Base-by-base conservation (phyloP, 1,139 yeast species). In the Kodamaea alishanica region DNA sequence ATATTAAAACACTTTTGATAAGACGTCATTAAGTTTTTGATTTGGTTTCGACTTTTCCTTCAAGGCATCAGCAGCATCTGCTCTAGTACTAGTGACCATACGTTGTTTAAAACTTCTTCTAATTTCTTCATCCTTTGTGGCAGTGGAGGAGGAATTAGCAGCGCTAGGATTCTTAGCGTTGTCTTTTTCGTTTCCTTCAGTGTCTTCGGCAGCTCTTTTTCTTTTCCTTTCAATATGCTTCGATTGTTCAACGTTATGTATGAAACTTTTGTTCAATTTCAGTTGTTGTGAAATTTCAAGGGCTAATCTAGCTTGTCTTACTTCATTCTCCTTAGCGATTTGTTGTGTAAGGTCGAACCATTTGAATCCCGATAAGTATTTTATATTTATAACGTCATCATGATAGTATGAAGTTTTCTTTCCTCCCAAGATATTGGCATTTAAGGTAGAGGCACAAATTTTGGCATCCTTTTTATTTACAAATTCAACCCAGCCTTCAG, bases 401-500 rank as follows among this genome's bases (percentile, higher is more conserved):
- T 92, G 84, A 61, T 90, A 92, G 56, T 85, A 90, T n/a, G 84
- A 79, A 2, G 94, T 84, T 62, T 92, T 92, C 54, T 83, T 88
- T 25, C 98, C 98, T 25, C 98, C 98, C 30, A 92, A 67, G 11
- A 74, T 86, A 54, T 87, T 85, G 8, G 96, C 96, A 56, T 92
- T 94, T 51, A 94, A 65, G 0, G 97, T 84, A 6, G 72, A 70
- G 5, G 95, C 96, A 46, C 96, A 90, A 25, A 88, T 61, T 59
- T 92, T 92, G 1, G 98, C 98, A 53, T 89, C 86, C 51, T 75
- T 77, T 58, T 92, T 92, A 54, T 79, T 77, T 11, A 75, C 67
- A 63, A 87, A 94, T 62, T 92, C 99, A 6, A 87, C 94, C 99
- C 99, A 92, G 6, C 98, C 99, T 67, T 94, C 98, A 11, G 85